Evolutionary conservation across 2,329 filamentous ascomycete species (phyloP).

Genomic region (Fusarium gaditjirri): DNA sequence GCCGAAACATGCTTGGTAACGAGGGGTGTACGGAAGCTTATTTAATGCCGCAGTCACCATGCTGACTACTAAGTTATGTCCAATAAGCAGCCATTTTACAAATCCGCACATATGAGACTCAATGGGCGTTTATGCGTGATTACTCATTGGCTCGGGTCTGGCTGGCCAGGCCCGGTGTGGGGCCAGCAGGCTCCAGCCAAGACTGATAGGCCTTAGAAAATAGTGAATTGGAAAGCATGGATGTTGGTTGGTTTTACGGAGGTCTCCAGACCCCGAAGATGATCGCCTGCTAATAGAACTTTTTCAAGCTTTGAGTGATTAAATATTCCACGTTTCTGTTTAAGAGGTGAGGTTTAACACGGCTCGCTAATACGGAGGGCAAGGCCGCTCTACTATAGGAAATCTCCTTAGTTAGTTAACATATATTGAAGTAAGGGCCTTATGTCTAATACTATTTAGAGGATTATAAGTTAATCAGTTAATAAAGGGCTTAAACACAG

Average conservation of each 20-base stretch:
- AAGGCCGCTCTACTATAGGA: no score
- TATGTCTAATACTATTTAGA: no score
- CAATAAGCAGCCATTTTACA: not conserved
- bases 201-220: not conserved
- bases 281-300: no score
- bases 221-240: no score
- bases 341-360: not conserved
- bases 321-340: not conserved
- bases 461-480: no score
- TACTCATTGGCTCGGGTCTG: not conserved
- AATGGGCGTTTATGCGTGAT: not conserved
- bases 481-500: no score
- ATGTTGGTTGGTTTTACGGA: no score
- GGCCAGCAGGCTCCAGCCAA: not conserved
- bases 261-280: no score
- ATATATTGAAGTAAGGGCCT: no score
- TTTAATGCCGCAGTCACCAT: not conserved
- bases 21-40: not conserved
- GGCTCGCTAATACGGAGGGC: not conserved
- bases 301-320: no score
- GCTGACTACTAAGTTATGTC: not conserved
- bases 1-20: not conserved
- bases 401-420: no score
- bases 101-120: not conserved
- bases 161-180: not conserved